These are phyloP conservation scores for Cladophialophora yegresii DNA, from an alignment of 2,329 filamentous ascomycete genomes.

Conservation along the genomic window DNA sequence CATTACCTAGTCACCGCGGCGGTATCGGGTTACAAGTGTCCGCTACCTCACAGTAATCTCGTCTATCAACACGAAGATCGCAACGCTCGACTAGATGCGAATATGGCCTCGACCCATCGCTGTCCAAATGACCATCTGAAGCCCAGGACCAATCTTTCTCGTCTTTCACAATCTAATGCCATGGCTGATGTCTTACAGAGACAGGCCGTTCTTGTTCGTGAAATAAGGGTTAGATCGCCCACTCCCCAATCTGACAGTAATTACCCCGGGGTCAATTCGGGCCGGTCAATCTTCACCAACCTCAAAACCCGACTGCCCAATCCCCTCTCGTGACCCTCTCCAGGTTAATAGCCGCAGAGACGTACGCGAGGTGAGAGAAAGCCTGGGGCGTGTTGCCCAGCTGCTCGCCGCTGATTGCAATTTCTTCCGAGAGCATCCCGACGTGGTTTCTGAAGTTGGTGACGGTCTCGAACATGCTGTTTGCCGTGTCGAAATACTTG, in stretches of 20 bases:
- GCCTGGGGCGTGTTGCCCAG: slow-evolving; percentile 78
- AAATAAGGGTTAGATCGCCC: background rate
- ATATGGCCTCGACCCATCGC: too few species aligned
- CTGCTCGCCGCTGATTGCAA: slow-evolving; percentile 72
- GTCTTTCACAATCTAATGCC: too few species aligned
- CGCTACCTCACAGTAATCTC: too few species aligned
- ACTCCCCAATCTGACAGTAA: background rate
- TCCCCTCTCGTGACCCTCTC: slow-evolving; percentile 49
- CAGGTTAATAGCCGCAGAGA: slow-evolving; percentile 76
- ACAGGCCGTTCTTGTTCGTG: too few species aligned
- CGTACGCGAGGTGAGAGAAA: slow-evolving; percentile 73
- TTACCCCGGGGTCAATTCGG: background rate
- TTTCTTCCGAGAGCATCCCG: slow-evolving; percentile 78
- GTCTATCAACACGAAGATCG: too few species aligned
- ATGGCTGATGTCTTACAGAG: too few species aligned
- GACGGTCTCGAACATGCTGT: slow-evolving; percentile 76
- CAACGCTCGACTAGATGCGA: too few species aligned
- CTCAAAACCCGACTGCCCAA: background rate
- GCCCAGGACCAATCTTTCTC: too few species aligned
- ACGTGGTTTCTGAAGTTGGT: slow-evolving; percentile 74
- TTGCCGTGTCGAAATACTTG: slow-evolving; percentile 49
- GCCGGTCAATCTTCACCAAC: background rate
- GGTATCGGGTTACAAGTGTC: too few species aligned
- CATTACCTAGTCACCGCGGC: too few species aligned
- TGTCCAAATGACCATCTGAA: too few species aligned